Evolutionary conservation across 306 rosid species (phyloP).

Genomic region (Gleditsia sinensis): DNA sequence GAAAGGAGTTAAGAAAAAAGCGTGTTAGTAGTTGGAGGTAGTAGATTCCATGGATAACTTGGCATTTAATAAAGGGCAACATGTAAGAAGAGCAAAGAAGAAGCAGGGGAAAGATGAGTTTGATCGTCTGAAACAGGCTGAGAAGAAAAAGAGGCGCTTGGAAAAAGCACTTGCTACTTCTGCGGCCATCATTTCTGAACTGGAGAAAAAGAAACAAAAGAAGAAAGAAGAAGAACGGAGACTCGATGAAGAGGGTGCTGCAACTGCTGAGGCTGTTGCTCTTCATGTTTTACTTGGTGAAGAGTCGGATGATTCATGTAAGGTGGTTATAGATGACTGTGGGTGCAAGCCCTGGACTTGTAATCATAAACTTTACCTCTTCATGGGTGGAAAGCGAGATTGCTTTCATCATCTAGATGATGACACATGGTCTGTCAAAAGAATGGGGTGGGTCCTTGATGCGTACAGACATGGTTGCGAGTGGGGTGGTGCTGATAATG

Average conservation of each 20-base stretch:
- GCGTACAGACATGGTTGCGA: slow-evolving; percentile 52
- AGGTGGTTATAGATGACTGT: slow-evolving; percentile 53
- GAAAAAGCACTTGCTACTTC: slow-evolving; percentile 99
- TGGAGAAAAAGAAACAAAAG: slow-evolving; percentile 92
- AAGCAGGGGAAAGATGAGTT: slow-evolving; percentile 95
- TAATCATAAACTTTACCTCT: slow-evolving; percentile 46
- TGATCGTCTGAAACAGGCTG: slow-evolving; percentile 96
- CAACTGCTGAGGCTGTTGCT: slow-evolving; percentile 97
- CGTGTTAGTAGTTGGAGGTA: slow-evolving; percentile 45
- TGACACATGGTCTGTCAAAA: slow-evolving; percentile 57
- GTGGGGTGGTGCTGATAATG: slow-evolving; percentile 51
- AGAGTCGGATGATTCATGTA: slow-evolving; percentile 71
- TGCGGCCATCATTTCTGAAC: slow-evolving; percentile 97
- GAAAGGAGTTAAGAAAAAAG: slow-evolving; percentile 37
- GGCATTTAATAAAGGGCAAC: slow-evolving; percentile 83
- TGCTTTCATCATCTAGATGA: slow-evolving; percentile 59
- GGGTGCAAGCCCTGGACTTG: slow-evolving; percentile 65
- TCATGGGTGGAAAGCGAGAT: slow-evolving; percentile 56
- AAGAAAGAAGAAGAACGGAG: slow-evolving; percentile 95
- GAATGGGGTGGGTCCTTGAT: slow-evolving; percentile 64
- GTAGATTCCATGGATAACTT: slow-evolving; percentile 67
- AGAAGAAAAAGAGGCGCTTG: slow-evolving; percentile 95
- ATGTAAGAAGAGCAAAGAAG: slow-evolving; percentile 87
- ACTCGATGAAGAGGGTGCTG: slow-evolving; percentile 99
- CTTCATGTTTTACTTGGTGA: slow-evolving; percentile 86